Conservation (phyloP, 192 early-diverging fungal species). For the Geranomyces variabilis region DNA sequence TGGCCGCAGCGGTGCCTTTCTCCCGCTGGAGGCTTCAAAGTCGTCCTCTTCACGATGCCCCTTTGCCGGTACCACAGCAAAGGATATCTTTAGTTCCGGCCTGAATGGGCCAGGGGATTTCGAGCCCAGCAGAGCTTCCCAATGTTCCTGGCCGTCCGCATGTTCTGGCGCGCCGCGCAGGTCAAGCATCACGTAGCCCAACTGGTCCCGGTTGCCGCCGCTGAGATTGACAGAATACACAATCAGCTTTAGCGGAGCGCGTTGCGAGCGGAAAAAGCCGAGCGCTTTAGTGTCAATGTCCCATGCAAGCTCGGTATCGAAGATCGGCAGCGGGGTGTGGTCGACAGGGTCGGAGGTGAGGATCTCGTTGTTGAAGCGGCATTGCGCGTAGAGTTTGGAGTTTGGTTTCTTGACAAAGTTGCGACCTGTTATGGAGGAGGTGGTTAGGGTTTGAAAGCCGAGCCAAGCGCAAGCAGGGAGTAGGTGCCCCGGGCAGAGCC, state of each 20-base stretch:
- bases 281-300: slow-evolving; percentile 48
- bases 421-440: slow-evolving; percentile 26
- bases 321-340: slow-evolving; percentile 47
- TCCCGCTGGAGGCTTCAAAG: background rate
- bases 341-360: slow-evolving; percentile 58
- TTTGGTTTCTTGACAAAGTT: slow-evolving; percentile 34
- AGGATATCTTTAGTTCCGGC: slow-evolving; percentile 60
- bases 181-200: slow-evolving; percentile 64
- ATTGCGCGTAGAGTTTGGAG: slow-evolving; percentile 56
- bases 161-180: slow-evolving; percentile 47
- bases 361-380: slow-evolving; percentile 68
- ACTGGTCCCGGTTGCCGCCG: slow-evolving; percentile 31
- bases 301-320: slow-evolving; percentile 68
- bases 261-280: slow-evolving; percentile 48
- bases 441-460: background rate
- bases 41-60: slow-evolving; percentile 7
- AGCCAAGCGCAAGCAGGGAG: background rate
- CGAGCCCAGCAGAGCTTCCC: slow-evolving; percentile 53
- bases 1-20: background rate
- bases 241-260: slow-evolving; percentile 53
- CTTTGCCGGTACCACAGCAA: slow-evolving; percentile 37
- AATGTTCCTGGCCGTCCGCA: slow-evolving; percentile 27
- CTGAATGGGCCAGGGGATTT: slow-evolving; percentile 40
- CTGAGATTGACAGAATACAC: slow-evolving; percentile 43
- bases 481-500: background rate